Evolutionary conservation across 2,329 filamentous ascomycete species (phyloP), one percentile per base, ranked within the genome.

Genomic region (Calonectria crousiana): DNA sequence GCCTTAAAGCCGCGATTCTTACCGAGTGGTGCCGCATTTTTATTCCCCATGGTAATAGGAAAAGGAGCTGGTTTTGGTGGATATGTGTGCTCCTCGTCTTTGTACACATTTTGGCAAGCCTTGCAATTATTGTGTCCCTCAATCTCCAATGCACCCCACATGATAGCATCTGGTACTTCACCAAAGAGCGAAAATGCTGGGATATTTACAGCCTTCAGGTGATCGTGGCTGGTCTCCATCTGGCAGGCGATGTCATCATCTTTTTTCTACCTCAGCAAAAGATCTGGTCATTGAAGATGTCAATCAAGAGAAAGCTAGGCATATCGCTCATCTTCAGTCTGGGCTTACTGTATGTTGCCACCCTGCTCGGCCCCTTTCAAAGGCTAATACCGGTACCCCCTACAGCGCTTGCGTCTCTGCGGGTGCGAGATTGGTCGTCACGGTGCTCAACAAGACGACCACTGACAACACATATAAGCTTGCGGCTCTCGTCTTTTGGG

Each of bases 11-110:
- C 11, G 53, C 53, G 4, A 60, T 60, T 26, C 53, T 60, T 14
- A 60, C 34, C 11, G 53, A 60, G 32, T 60, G 53, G 53, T 60
- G 53, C n/a, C 53, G 53, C 32, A 60, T 60, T 11, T 60, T 60
- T 26, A 14, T 60, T 38, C 53, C 53, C 20, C 53, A 60, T 3
- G 32, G n/a, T 3, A 60, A 60, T 38, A 20, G 23, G 13, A n/a
- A 5, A 36, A 60, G 14, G n/a, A 60, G 53, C 32, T 13, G 1
- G 11, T 60, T 60, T 26, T 60, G 53, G 32, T 60, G 53, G 53
- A 60, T n/a, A 16, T 60, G 53, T 10, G 20, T 60, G 14, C 8
- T 60, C 10, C 53, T 60, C n/a, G n/a, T 34, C 3, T 3, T 38
- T 1, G 20, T 60, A 4, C 32, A 60, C 32, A 1, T 60, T 4